Evolutionary conservation across 2,329 filamentous ascomycete species (phyloP), one percentile per base, ranked within the genome.

Genomic region (Thermoascus crustaceus): DNA sequence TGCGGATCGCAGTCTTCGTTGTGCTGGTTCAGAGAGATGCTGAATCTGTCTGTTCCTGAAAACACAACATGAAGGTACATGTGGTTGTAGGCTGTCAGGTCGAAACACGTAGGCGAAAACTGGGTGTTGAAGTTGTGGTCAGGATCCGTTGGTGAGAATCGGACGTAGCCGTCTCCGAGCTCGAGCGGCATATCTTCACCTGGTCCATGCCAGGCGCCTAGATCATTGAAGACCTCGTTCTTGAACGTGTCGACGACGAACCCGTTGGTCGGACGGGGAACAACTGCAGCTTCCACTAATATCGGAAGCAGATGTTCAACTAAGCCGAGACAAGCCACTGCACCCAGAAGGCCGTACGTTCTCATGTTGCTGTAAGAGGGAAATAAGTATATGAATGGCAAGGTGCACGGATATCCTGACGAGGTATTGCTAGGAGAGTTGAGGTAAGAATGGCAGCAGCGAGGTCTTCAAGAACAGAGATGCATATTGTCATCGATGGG

Each of bases 1-100:
- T 54, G 50, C 4, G 68, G 59, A 50, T 76, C 67, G 51, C 80
- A 83, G 11, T 67, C 58, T 13, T 63, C 60, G 47, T 84, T 84
- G 58, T 82, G 73, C 57, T 83, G 78, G 47, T 80, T 78, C 33
- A 84, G 55, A 2, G 78, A 70, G 30, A 83, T 63, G 5, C 72
- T 76, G 55, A 82, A 84, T 17, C 73, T 71, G 44, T 69, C 74
- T 49, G 69, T 74, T 6, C 80, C 80, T 2, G 66, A 69, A 54
- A 76, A 82, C 7, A 69, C 68, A 34, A 84, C 72, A 57, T 83
- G 79, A 8, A 84, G 63, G 53, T 80, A 82, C 10, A 72, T 69
- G 20, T 68, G 65, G 38, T 69, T 61, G 54, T 75, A 76, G 9
- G 64, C 55, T 14, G 60, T 64, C 41, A 80, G 58, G 52, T 79